phyloP scores from a whole-genome alignment of 306 rosid genomes.

The Lablab purpureus region DNA sequence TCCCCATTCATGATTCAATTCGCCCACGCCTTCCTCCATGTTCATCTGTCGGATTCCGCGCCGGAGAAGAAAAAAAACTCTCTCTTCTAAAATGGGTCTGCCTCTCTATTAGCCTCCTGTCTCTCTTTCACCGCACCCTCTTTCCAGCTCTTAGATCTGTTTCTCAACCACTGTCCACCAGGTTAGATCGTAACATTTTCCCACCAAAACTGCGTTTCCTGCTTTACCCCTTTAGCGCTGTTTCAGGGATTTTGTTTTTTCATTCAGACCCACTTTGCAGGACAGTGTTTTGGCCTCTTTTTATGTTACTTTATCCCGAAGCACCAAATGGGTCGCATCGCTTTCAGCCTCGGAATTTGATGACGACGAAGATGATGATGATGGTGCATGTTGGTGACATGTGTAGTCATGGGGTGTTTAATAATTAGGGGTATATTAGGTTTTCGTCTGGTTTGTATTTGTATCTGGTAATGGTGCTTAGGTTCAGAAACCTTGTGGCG shows the following conservation, averaged over 20 bases:
- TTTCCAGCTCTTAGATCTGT: constrained; percentile 42
- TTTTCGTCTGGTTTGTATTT: constrained; percentile 41
- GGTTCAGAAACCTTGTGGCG: constrained; percentile 33
- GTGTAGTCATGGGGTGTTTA: constrained; percentile 42
- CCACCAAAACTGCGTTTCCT: background rate
- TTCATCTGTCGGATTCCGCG: constrained; percentile 22
- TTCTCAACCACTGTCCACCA: constrained; percentile 18
- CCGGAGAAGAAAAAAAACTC: constrained; percentile 9
- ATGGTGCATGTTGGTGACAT: constrained; percentile 48
- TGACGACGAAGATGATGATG: constrained; percentile 45
- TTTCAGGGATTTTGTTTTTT: constrained; percentile 38
- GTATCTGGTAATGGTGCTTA: constrained; percentile 46
- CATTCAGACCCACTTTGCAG: constrained; percentile 38
- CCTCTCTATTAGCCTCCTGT: background rate
- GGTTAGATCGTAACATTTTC: constrained; percentile 53
- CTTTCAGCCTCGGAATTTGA: constrained; percentile 40
- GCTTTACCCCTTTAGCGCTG: constrained; percentile 13
- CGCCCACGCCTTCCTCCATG: constrained; percentile 14
- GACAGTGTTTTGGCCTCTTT: constrained; percentile 34
- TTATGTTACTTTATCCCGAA: constrained; percentile 20
- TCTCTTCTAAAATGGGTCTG: background rate
- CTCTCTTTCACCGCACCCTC: constrained; percentile 23
- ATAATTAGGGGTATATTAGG: constrained; percentile 44
- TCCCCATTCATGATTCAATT: background rate
- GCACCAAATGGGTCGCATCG: constrained; percentile 42